Evolutionary conservation across 148 eudicot genomes (phyloP).

Genomic region (Rhododendron henanense): DNA sequence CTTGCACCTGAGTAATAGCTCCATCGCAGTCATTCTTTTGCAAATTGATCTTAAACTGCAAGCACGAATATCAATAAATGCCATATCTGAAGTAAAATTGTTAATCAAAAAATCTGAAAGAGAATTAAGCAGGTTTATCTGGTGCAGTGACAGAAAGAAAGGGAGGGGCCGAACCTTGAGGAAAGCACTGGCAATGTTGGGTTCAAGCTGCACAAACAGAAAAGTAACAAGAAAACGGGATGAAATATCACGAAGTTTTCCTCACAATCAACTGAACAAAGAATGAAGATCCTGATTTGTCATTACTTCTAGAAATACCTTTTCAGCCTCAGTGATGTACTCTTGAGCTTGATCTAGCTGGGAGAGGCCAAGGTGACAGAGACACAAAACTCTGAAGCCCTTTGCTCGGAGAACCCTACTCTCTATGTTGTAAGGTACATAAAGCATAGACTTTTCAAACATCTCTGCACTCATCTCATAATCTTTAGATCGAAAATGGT

Average conservation of each 20-base stretch:
- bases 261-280: neutral
- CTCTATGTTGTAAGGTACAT: slow-evolving; percentile 69
- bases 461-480: slow-evolving; percentile 70
- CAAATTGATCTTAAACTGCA: slow-evolving; percentile 83
- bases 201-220: slow-evolving; percentile 70
- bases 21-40: slow-evolving; percentile 66
- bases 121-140: neutral
- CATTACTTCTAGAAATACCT: slow-evolving; percentile 33
- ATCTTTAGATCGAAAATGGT: slow-evolving; percentile 78
- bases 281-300: neutral
- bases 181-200: slow-evolving; percentile 73
- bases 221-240: slow-evolving; percentile 21
- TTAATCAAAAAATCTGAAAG: neutral
- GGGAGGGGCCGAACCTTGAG: slow-evolving; percentile 57
- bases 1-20: slow-evolving; percentile 79
- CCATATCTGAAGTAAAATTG: neutral
- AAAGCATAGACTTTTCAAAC: slow-evolving; percentile 88
- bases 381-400: slow-evolving; percentile 85
- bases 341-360: slow-evolving; percentile 95
- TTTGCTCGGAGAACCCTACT: slow-evolving; percentile 80
- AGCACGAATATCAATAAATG: slow-evolving; percentile 22
- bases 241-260: neutral
- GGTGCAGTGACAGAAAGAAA: neutral
- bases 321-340: slow-evolving; percentile 90
- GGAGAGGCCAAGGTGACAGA: slow-evolving; percentile 80